These are phyloP conservation scores for Aspergillus neotritici DNA, from an alignment of 2,329 filamentous ascomycete genomes.

Conservation along the genomic window DNA sequence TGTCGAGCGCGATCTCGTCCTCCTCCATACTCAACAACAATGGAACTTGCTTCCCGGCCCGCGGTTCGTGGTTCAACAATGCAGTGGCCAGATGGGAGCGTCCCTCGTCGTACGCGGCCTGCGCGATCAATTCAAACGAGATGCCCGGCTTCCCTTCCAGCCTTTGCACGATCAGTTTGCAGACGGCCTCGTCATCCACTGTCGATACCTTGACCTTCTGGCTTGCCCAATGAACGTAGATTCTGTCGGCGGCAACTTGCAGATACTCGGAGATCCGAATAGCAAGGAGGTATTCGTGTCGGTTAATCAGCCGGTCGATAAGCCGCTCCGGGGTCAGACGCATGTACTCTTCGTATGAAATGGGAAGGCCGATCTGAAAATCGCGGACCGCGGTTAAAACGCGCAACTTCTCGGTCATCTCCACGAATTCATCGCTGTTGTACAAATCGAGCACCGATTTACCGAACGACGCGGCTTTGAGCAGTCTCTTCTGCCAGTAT, in stretches of 20 bases:
- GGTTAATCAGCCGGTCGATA: constrained; percentile 77
- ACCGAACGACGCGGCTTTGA: constrained; percentile 96
- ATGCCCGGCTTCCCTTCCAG: constrained; percentile 84
- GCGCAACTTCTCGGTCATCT: constrained; percentile 90
- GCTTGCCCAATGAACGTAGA: constrained; percentile 95
- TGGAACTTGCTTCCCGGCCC: constrained; percentile 92
- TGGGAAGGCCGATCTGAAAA: constrained; percentile 81
- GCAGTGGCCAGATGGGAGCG: constrained; percentile 82
- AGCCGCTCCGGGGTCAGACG: constrained; percentile 83
- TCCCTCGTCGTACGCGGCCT: constrained; percentile 90
- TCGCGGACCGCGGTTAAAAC: constrained; percentile 89
- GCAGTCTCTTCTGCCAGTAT: constrained; percentile 88
- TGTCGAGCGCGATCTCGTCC: constrained; percentile 89
- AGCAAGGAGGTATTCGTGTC: constrained; percentile 85
- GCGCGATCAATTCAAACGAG: constrained; percentile 90
- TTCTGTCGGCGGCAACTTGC: constrained; percentile 75
- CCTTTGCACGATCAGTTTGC: constrained; percentile 77
- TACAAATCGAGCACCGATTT: constrained; percentile 97
- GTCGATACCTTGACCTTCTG: constrained; percentile 82
- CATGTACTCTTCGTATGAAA: constrained; percentile 92
- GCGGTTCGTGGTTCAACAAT: constrained; percentile 85
- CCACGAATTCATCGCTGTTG: constrained; percentile 97
- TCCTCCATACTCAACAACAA: constrained; percentile 92
- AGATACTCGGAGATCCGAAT: constrained; percentile 84
- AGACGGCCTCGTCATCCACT: constrained; percentile 83